Base-by-base conservation (phyloP, 2,329 filamentous ascomycete species). In the Peltaster fructicola region DNA sequence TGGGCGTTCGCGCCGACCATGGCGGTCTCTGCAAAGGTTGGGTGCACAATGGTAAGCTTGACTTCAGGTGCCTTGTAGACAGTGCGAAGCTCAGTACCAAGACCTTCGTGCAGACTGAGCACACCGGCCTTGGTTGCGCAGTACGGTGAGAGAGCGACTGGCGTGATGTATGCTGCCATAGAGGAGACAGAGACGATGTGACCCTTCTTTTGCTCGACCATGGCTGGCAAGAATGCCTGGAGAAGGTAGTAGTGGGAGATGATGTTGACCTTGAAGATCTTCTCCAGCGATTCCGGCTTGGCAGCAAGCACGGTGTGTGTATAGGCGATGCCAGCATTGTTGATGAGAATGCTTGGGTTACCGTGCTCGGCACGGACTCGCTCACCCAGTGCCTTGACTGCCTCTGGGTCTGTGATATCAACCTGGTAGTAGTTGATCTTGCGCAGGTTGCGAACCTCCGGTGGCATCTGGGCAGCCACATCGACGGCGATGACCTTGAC, bases 121-220 rank as follows among this genome's bases (percentile, higher is more conserved):
- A 61, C 59, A 13, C 53, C 61, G 1, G 56, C 55, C 40, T 68
- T 68, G 22, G 57, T 57, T 24, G 52, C 52, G 20, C 49, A 53
- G 40, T 68, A 69, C 32, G 6, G 12, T 13, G 12, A 10, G 32
- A 68, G 57, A 15, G 59, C 36, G 8, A 34, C 25, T 7, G 30
- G 30, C 5, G 29, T 33, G 7, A 63, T 29, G 36, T 61, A 67
- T 17, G 56, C 59, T 7, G 61, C 61, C 38, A 59, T 50, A 30
- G 57, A 63, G 3, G 65, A 63, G 8, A 70, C 52, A 0, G 62
- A 65, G 7, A 71, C 51, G 15, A 70, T 50, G 32, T 69, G 65
- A 3, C 65, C 66, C 34, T 64, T 62, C 34, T 63, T 57, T 10
- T 47, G 44, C 21, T 39, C 37, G 12, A 64, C 38, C 61, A 66